Percentiles rank a stretch among this genome's conserved stretches.
Conservation (phyloP, 257 asterid genomes). For the Petunia secreta region DNA sequence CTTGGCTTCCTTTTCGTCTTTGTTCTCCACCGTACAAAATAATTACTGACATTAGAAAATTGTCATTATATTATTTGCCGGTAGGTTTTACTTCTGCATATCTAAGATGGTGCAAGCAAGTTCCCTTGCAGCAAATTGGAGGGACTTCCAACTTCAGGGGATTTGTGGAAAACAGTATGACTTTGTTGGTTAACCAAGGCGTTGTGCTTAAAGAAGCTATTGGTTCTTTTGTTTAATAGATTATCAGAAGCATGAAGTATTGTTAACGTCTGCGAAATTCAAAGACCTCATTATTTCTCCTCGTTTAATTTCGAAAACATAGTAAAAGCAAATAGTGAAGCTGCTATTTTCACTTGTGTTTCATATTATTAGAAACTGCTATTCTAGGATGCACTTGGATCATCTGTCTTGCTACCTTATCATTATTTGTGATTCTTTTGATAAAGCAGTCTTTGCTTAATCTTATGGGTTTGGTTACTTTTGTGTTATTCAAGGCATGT, state of each 20-base stretch:
- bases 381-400: slow-evolving; percentile 16
- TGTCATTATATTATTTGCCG: not conserved
- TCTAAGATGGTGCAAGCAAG: not conserved
- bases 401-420: not conserved
- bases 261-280: too few species aligned
- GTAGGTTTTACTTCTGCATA: not conserved
- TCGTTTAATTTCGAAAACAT: not conserved
- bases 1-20: not conserved
- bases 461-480: not conserved
- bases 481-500: not conserved
- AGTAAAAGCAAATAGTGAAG: not conserved
- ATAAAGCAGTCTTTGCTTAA: slow-evolving; percentile 8
- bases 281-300: not conserved
- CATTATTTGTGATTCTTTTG: not conserved
- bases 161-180: not conserved
- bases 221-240: not conserved
- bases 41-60: not conserved
- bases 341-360: not conserved
- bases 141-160: not conserved
- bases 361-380: not conserved
- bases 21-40: not conserved
- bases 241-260: not conserved
- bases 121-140: not conserved
- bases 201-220: not conserved
- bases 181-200: not conserved